Evolutionary conservation across 2,329 filamentous ascomycete species (phyloP).

Genomic region (Nigrograna mackinnonii): DNA sequence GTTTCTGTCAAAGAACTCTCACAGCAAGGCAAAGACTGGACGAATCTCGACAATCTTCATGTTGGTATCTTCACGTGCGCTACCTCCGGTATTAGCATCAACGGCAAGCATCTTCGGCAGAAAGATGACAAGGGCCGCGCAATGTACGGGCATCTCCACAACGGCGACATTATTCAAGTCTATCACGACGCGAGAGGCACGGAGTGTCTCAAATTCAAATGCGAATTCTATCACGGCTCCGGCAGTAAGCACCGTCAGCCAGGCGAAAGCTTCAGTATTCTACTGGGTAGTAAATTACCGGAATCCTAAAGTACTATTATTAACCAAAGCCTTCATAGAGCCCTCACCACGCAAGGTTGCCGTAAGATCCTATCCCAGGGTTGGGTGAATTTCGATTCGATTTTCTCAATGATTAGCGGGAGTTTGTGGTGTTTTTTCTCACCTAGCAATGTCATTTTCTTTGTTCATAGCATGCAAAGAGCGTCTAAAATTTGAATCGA

Average conservation of each 20-base stretch:
- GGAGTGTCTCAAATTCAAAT: conserved; percentile 45
- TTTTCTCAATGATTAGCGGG: no score
- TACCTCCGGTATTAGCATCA: conserved; percentile 75
- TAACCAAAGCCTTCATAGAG: no score
- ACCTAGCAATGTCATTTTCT: no score
- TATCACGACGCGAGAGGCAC: conserved; percentile 56
- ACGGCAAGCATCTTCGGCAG: conserved; percentile 67
- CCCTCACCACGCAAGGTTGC: no score
- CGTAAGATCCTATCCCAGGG: no score
- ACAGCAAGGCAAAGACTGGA: conserved; percentile 57
- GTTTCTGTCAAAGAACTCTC: conserved; percentile 55
- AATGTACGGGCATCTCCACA: conserved; percentile 69
- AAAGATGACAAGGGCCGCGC: conserved; percentile 54
- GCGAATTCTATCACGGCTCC: conserved; percentile 47
- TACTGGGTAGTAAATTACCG: conserved; percentile 2
- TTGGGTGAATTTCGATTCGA: no score
- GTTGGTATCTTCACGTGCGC: conserved; percentile 81
- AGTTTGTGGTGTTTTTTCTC: no score
- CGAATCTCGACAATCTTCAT: conserved; percentile 58
- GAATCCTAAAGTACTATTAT: no score
- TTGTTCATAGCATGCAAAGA: no score
- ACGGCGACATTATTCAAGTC: conserved; percentile 76
- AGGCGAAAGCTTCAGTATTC: conserved; percentile 27
- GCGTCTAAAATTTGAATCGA: no score
- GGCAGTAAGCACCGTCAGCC: conserved; percentile 30